Percentiles rank a stretch among this genome's conserved stretches.
phyloP scores from a whole-genome alignment of 345 rosid genomes.

The Eucalyptus curtisii region DNA sequence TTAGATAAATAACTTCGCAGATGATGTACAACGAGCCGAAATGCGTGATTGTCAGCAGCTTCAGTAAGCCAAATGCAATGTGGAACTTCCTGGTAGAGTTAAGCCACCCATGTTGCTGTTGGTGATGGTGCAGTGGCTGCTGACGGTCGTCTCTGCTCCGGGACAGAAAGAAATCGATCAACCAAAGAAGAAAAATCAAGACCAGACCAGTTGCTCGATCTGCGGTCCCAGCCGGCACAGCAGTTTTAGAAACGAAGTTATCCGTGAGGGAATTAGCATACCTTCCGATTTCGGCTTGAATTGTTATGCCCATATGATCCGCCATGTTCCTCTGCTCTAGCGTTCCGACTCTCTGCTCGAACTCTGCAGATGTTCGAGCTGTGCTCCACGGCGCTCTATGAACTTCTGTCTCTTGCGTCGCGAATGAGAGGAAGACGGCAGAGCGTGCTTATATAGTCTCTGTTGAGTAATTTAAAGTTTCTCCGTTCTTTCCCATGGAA shows the following conservation, averaged over 20 bases:
- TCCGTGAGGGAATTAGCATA: not conserved
- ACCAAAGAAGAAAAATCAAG: not conserved
- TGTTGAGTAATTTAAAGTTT: not conserved
- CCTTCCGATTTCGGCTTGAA: not conserved
- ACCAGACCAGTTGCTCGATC: not conserved
- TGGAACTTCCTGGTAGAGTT: not conserved
- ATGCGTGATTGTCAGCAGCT: not conserved
- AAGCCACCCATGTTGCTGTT: not conserved
- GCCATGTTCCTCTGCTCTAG: not conserved
- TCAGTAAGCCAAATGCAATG: not conserved
- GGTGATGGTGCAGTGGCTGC: not conserved
- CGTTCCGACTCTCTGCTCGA: not conserved
- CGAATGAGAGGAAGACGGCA: not conserved
- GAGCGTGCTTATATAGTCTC: not conserved
- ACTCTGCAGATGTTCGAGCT: not conserved
- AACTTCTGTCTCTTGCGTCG: not conserved
- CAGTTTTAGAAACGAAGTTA: not conserved
- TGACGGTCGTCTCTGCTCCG: fast-evolving
- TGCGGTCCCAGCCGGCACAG: not conserved
- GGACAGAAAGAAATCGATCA: not conserved
- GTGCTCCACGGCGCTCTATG: not conserved
- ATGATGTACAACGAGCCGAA: not conserved
- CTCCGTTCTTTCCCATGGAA: not conserved
- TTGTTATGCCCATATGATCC: not conserved
- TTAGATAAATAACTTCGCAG: not conserved